Conservation (phyloP, 2,329 filamentous ascomycete species). For the Thelonectria blattea region DNA sequence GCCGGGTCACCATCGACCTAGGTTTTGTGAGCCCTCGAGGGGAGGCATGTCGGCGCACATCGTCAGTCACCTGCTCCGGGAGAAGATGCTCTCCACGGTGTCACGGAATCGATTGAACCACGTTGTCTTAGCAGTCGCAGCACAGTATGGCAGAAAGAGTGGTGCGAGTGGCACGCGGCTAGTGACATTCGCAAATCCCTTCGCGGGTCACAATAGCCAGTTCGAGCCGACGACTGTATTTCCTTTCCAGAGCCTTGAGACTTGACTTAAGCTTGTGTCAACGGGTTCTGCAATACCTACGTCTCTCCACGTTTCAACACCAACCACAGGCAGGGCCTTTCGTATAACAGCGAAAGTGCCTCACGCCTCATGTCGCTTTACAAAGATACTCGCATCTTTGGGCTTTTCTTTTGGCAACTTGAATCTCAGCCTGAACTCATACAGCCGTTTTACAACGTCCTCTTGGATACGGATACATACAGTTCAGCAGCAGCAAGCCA, state of each 20-base stretch:
- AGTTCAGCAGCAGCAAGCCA: conserved; percentile 10
- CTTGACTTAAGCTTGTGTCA: conserved; percentile 12
- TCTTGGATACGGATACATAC: neutral
- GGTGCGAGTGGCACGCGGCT: conserved; percentile 12
- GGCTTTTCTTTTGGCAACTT: neutral
- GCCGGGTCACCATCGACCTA: neutral
- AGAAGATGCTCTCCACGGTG: conserved; percentile 4
- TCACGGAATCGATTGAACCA: conserved; percentile 7
- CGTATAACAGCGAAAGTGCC: neutral
- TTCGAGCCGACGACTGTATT: conserved; percentile 4
- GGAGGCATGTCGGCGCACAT: neutral
- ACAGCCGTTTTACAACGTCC: conserved; percentile 1
- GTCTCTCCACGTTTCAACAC: neutral
- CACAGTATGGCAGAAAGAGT: conserved; percentile 2
- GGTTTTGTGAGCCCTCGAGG: conserved; percentile 1
- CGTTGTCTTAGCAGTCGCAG: conserved; percentile 1
- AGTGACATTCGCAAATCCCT: conserved; percentile 3
- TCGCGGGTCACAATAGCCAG: conserved; percentile 2
- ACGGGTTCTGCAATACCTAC: neutral
- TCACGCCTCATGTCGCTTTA: neutral
- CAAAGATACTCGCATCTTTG: neutral
- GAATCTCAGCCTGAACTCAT: neutral
- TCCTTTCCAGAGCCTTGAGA: conserved; percentile 5
- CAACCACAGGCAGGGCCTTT: conserved; percentile 6
- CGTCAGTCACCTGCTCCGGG: neutral